Evolutionary conservation across 345 rosid genomes (phyloP).

Genomic region (Boechera divaricarpa): DNA sequence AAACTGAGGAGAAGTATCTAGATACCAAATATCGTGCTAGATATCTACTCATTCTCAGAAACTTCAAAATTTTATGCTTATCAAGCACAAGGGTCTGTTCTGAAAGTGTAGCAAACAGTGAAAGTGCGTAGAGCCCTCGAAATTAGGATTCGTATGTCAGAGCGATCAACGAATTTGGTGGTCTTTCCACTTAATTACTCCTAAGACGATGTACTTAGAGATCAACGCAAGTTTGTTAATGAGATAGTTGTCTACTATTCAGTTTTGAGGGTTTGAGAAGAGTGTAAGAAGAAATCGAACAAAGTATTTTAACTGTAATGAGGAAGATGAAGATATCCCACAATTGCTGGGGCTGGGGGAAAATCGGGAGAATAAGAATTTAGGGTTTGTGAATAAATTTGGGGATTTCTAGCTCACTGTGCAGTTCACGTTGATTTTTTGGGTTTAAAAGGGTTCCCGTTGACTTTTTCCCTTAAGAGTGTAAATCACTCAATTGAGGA

Average conservation of each 20-base stretch:
- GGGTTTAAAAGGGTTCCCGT: neutral
- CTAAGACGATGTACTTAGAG: neutral
- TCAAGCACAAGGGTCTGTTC: neutral
- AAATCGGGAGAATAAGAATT: neutral
- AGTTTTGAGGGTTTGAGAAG: neutral
- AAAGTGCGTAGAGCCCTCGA: neutral
- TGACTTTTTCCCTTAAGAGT: neutral
- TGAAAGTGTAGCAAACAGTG: neutral
- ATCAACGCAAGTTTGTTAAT: neutral
- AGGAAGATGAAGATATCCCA: conserved; percentile 1
- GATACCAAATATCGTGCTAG: conserved; percentile 47
- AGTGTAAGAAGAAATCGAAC: neutral
- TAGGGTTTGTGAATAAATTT: conserved; percentile 1
- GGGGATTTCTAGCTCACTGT: neutral
- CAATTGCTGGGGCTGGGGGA: neutral
- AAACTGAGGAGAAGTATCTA: conserved; percentile 53
- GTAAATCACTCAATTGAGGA: neutral
- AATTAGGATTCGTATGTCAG: neutral
- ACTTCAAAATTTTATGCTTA: neutral
- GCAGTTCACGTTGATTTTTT: neutral
- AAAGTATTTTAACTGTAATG: neutral
- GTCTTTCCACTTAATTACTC: conserved; percentile 11
- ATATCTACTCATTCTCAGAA: conserved; percentile 41
- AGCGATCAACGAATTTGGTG: neutral
- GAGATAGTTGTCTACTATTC: neutral